Evolutionary conservation across 371 early-diverging fungal species (phyloP).

Genomic region (Mortierella sp.): DNA sequence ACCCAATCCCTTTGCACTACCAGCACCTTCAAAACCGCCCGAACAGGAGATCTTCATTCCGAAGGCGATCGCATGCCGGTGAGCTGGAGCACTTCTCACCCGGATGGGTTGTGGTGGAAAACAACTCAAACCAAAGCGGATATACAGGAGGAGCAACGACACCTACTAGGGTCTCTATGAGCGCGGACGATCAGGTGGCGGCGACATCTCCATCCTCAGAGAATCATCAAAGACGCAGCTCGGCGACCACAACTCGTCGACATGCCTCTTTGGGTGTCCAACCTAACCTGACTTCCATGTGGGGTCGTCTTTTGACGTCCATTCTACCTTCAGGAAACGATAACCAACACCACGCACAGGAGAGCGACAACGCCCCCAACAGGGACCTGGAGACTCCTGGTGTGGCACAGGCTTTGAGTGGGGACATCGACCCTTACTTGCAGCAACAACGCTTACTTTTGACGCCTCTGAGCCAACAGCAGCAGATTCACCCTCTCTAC

Average conservation of each 20-base stretch:
- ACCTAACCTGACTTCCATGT: slow-evolving; percentile 30
- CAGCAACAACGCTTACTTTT: slow-evolving; percentile 35
- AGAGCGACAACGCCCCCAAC: not conserved
- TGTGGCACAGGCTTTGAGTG: not conserved
- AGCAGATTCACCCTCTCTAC: slow-evolving; percentile 24
- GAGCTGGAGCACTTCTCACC: slow-evolving; percentile 45
- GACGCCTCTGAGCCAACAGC: slow-evolving; percentile 23
- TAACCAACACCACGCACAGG: slow-evolving; percentile 8
- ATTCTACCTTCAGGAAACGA: slow-evolving; percentile 32
- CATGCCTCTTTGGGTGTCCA: slow-evolving; percentile 36
- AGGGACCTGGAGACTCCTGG: not conserved
- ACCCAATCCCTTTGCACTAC: slow-evolving; percentile 53
- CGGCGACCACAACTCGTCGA: slow-evolving; percentile 10
- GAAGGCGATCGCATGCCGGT: slow-evolving; percentile 45
- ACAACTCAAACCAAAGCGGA: not conserved
- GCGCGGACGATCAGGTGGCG: slow-evolving; percentile 8
- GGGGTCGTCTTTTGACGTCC: slow-evolving; percentile 47
- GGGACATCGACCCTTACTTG: slow-evolving; percentile 8
- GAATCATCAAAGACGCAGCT: not conserved
- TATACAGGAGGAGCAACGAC: not conserved
- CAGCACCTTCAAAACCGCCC: slow-evolving; percentile 50
- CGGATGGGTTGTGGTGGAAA: slow-evolving; percentile 36
- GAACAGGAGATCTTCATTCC: slow-evolving; percentile 25
- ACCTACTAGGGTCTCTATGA: slow-evolving; percentile 8
- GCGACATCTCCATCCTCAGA: not conserved